Evolutionary conservation across 2,329 filamentous ascomycete species (phyloP).

Genomic region (Trichoderma arundinaceum): DNA sequence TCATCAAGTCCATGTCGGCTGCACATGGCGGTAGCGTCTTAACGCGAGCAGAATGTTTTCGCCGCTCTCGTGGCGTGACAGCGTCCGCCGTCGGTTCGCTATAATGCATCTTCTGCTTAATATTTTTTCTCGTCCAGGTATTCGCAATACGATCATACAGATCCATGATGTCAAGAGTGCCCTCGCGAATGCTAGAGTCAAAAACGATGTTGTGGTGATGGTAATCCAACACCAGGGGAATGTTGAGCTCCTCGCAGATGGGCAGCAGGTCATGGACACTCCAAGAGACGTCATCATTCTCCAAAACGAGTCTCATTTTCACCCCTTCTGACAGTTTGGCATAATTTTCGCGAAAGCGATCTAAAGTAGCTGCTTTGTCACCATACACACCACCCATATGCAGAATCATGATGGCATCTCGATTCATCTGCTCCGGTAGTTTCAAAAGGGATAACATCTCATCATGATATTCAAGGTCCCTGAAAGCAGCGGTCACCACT

Average conservation of each 20-base stretch:
- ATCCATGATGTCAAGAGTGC: slow-evolving; percentile 77
- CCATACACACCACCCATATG: slow-evolving; percentile 93
- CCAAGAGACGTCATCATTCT: slow-evolving; percentile 95
- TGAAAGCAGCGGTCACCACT: slow-evolving; percentile 76
- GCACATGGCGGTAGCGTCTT: slow-evolving; percentile 81
- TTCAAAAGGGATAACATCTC: slow-evolving; percentile 81
- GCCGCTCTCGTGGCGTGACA: slow-evolving; percentile 75
- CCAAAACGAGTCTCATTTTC: slow-evolving; percentile 82
- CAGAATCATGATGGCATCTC: slow-evolving; percentile 90
- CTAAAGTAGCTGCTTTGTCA: slow-evolving; percentile 78
- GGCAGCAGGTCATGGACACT: slow-evolving; percentile 90
- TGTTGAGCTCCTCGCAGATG: slow-evolving; percentile 90
- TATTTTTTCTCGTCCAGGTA: slow-evolving; percentile 83
- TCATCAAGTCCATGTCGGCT: slow-evolving; percentile 93
- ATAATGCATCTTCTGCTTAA: slow-evolving; percentile 97
- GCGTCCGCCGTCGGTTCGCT: slow-evolving; percentile 71
- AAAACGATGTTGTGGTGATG: slow-evolving; percentile 97
- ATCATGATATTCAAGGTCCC: slow-evolving; percentile 86
- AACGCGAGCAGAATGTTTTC: slow-evolving; percentile 85
- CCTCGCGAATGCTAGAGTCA: slow-evolving; percentile 75
- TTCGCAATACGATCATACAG: slow-evolving; percentile 78
- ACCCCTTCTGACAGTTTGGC: slow-evolving; percentile 67
- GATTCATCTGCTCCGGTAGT: slow-evolving; percentile 76
- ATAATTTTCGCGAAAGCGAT: slow-evolving; percentile 80
- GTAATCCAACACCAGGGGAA: slow-evolving; percentile 88